Conservation (phyloP, 768 basidiomycete genomes). For the Mrakia gelida region DNA sequence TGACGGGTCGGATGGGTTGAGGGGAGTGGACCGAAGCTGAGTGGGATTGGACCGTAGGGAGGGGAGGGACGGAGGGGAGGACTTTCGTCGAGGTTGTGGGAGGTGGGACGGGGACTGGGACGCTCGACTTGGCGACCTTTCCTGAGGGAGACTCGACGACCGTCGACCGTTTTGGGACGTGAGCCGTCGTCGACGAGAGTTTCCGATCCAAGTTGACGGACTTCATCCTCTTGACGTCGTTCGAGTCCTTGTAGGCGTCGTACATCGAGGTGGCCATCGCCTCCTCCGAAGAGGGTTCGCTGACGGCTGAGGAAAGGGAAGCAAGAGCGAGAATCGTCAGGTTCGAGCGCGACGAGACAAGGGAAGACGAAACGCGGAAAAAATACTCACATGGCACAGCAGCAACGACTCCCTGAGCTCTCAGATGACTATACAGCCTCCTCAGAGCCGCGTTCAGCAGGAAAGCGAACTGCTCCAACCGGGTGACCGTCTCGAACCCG, state of each 20-base stretch:
- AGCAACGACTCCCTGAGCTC: constrained; percentile 84
- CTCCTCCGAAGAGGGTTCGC: constrained; percentile 10
- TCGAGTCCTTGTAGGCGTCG: constrained; percentile 79
- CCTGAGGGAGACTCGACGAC: constrained; percentile 93
- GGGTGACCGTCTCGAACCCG: constrained; percentile 86
- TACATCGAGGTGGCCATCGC: constrained; percentile 42
- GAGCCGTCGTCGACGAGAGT: constrained; percentile 78
- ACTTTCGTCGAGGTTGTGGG: neutral
- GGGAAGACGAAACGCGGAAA: neutral
- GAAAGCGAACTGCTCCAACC: constrained; percentile 96
- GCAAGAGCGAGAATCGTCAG: neutral
- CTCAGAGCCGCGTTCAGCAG: constrained; percentile 90
- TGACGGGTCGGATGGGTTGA: neutral
- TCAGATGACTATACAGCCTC: constrained; percentile 70
- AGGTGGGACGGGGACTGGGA: constrained; percentile 29
- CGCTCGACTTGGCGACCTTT: constrained; percentile 66
- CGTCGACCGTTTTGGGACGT: constrained; percentile 86
- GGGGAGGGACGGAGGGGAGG: constrained; percentile 12
- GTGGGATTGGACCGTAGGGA: neutral
- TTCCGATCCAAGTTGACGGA: constrained; percentile 93
- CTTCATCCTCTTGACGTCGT: constrained; percentile 90
- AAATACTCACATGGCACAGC: constrained; percentile 66
- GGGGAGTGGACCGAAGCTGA: neutral
- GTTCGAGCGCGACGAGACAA: neutral
- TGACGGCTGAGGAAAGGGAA: neutral